phyloP scores from a whole-genome alignment of 176 grass and related monocot species.

The Eragrostis curvula region DNA sequence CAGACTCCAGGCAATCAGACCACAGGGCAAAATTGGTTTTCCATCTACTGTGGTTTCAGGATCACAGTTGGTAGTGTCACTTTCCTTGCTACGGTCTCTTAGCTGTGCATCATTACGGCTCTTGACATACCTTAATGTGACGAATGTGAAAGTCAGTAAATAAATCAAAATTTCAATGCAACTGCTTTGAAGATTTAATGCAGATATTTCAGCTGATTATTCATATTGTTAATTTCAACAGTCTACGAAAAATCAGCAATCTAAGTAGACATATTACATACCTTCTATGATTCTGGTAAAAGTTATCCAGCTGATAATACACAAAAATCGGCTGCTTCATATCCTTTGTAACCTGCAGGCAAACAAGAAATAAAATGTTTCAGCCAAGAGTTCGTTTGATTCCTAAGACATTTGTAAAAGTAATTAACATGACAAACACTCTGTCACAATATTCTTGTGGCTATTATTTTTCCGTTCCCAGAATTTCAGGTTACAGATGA shows the following conservation, averaged over 20 bases:
- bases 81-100: conserved; percentile 49
- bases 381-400: conserved; percentile 7
- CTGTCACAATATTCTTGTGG: not conserved
- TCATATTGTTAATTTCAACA: not conserved
- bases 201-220: not conserved
- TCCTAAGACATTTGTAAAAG: conserved; percentile 5
- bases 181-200: not conserved
- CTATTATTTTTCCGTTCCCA: conserved; percentile 5
- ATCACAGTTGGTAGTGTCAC: conserved; percentile 59
- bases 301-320: conserved; percentile 96
- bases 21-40: conserved; percentile 76
- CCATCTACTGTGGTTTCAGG: conserved; percentile 59
- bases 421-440: not conserved
- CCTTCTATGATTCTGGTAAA: conserved; percentile 99
- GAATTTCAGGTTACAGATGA: conserved; percentile 16
- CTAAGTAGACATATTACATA: conserved; percentile 27
- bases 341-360: conserved; percentile 82
- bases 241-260: not conserved
- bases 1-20: conserved; percentile 94
- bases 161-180: not conserved
- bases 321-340: conserved; percentile 89
- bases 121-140: conserved; percentile 84
- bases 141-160: not conserved
- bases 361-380: conserved; percentile 22
- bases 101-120: conserved; percentile 85